A percentile compares a stretch with the other conserved stretches of the same genome.
These are phyloP conservation scores for Coemansia sp. DNA, from an alignment of 192 early-diverging fungal species.

Conservation along the genomic window DNA sequence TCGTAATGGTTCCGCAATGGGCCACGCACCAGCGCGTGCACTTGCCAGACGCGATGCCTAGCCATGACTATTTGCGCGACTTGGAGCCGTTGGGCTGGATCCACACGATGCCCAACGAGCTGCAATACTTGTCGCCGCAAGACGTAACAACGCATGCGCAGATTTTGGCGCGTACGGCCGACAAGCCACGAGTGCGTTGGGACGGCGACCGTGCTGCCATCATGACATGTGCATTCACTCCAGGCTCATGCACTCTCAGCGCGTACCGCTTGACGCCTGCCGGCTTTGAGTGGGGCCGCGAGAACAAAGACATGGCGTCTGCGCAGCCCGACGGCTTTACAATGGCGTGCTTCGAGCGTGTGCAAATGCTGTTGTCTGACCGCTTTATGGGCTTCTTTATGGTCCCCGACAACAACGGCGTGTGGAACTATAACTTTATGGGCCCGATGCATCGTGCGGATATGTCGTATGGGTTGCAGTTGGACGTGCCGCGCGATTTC, in stretches of 20 bases:
- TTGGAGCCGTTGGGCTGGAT: conserved; percentile 98
- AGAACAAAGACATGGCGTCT: conserved; percentile 82
- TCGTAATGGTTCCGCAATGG: conserved; percentile 98
- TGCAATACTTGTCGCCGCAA: conserved; percentile 81
- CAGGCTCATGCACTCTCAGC: conserved; percentile 93
- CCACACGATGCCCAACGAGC: conserved; percentile 94
- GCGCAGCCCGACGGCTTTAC: conserved; percentile 83
- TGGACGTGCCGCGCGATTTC: conserved; percentile 95
- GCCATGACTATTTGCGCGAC: conserved; percentile 87
- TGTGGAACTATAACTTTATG: conserved; percentile 99
- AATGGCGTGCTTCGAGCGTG: conserved; percentile 89
- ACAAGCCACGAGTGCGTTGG: conserved; percentile 70
- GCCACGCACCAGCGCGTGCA: conserved; percentile 94
- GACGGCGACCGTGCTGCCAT: conserved; percentile 93
- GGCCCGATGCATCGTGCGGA: conserved; percentile 87
- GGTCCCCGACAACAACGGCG: conserved; percentile 88
- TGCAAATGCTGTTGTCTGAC: conserved; percentile 96
- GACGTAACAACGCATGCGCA: conserved; percentile 91
- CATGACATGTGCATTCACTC: conserved; percentile 96
- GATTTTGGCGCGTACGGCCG: conserved; percentile 78
- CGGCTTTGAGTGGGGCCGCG: conserved; percentile 96
- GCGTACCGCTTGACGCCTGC: conserved; percentile 95
- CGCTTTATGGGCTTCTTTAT: conserved; percentile 98
- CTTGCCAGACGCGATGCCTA: conserved; percentile 83
- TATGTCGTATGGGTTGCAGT: conserved; percentile 87